Evolutionary conservation across 768 basidiomycete genomes (phyloP).

Genomic region (Mycena crocata): DNA sequence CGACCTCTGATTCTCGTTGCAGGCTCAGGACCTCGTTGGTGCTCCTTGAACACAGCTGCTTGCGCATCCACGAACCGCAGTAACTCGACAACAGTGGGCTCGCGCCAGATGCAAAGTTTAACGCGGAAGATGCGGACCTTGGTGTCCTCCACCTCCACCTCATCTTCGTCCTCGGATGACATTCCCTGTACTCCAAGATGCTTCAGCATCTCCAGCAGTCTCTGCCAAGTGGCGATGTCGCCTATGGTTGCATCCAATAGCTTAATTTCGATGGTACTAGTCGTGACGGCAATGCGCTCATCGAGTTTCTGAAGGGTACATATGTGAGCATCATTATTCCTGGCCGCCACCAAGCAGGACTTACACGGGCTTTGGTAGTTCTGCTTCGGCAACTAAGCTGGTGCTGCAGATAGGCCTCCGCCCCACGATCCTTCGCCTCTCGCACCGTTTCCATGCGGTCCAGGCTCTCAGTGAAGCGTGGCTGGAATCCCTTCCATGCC

Average conservation of each 20-base stretch:
- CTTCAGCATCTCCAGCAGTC: slow-evolving; percentile 20
- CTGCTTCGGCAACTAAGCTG: slow-evolving; percentile 18
- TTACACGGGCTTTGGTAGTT: slow-evolving; percentile 19
- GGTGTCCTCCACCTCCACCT: slow-evolving; percentile 6
- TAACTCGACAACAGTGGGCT: slow-evolving; percentile 22
- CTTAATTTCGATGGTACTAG: slow-evolving; percentile 17
- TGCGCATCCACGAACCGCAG: slow-evolving; percentile 24
- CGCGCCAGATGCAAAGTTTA: slow-evolving; percentile 27
- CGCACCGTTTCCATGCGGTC: slow-evolving; percentile 19
- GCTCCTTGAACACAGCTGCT: slow-evolving; percentile 11
- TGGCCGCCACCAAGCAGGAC: slow-evolving; percentile 4
- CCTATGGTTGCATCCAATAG: background rate
- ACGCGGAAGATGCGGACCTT: slow-evolving; percentile 11
- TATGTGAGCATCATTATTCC: background rate
- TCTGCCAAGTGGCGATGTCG: slow-evolving; percentile 26
- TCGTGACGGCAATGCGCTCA: slow-evolving; percentile 9
- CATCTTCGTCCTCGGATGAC: slow-evolving; percentile 29
- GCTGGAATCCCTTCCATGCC: slow-evolving; percentile 26
- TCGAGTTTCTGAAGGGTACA: slow-evolving; percentile 19
- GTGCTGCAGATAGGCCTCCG: slow-evolving; percentile 1
- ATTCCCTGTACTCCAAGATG: slow-evolving; percentile 23
- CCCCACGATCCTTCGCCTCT: slow-evolving; percentile 22
- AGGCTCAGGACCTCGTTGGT: slow-evolving; percentile 7
- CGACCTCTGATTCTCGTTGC: slow-evolving; percentile 2
- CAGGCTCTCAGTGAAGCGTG: slow-evolving; percentile 1